Evolutionary conservation across 306 rosid species (phyloP), one percentile per base, ranked within the genome.

Genomic region (Benincasa hispida): DNA sequence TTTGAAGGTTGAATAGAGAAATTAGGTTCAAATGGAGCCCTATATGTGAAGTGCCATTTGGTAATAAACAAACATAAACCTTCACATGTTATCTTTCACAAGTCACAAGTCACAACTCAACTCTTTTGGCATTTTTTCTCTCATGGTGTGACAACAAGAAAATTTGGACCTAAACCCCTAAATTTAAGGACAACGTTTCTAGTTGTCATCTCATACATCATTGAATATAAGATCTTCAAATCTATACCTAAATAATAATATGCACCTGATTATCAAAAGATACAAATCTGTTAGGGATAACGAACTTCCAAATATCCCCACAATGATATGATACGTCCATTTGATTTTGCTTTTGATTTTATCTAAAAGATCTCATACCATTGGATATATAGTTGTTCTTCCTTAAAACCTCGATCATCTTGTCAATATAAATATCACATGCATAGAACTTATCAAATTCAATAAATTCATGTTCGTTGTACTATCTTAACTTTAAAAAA

Each of bases 101-200:
- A n/a, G n/a, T 68, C 75, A 69, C 56, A 69, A 45, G n/a, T 69
- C 55, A 69, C 34, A 25, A 69, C 22, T 69, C 75, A 42, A 69
- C 39, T 69, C 0, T 69, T 69, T 69, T 45, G 22, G 75, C 55
- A 10, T 13, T 45, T 69, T 15, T 13, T 7, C 2, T 22, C 37
- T 42, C 10, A 25, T 69, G 75, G 75, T 69, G 57, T 72, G 76
- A 48, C 41, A 42, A 42, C 25, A 50, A 48, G 5, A 17, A 48
- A 48, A 72, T 8, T 17, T 48, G 41, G 58, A 25, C 24, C 9
- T 48, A 12, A 41, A 47, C 39, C 39, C 59, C 76, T 28, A 4
- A 48, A 72, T 72, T 72, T 48, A 48, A 48, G 60, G 76, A 10
- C 60, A 72, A 18, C 1, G 13, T 27, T 21, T 48, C 22, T 7